Evolutionary conservation across 768 basidiomycete species (phyloP), one percentile per base, ranked within the genome.

Genomic region (Boletellus ananiceps): DNA sequence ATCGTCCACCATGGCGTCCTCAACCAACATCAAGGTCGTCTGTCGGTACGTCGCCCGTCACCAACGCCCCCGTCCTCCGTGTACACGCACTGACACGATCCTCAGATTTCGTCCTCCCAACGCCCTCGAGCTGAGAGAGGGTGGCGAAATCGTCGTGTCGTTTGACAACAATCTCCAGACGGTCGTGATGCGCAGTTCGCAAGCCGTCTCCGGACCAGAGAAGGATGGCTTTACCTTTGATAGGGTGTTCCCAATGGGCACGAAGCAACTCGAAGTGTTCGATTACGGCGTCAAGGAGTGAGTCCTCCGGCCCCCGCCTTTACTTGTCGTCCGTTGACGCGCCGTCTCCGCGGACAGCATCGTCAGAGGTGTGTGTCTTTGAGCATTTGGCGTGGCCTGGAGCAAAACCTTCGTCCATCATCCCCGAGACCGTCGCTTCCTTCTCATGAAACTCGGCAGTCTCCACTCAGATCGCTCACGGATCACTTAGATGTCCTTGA

Each of bases 161-260:
- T 93, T 95, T 69, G 84, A 84, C 67, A 90, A 92, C 53, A 86
- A 88, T 73, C 73, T 90, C 27, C 86, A 87, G 59, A 88, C 89
- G 2, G 90, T 89, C 46, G 77, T 84, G 57, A 75, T 98, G 71
- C 86, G 83, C 69, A 84, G 81, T 35, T 75, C 82, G 33, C 76
- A 81, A 56, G 62, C 80, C 19, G 76, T 80, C 50, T 79, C 85
- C 40, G 94, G 93, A 2, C 88, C 93, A 40, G 94, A 96, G 75
- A 95, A 84, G 74, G 89, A 93, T 75, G 95, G 95, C 23, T 99
- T 99, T 73, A 93, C 93, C 32, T 95, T 97, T 62, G 96, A 99
- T 69, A 80, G 94, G 55, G 93, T 95, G 18, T 99, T 99, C 68
- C 86, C 92, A 48, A 92, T 94, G 77, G 82, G 77, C 35, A 91